Evolutionary conservation across 2,329 filamentous ascomycete species (phyloP).

Genomic region (Cladosporium oxysporum): DNA sequence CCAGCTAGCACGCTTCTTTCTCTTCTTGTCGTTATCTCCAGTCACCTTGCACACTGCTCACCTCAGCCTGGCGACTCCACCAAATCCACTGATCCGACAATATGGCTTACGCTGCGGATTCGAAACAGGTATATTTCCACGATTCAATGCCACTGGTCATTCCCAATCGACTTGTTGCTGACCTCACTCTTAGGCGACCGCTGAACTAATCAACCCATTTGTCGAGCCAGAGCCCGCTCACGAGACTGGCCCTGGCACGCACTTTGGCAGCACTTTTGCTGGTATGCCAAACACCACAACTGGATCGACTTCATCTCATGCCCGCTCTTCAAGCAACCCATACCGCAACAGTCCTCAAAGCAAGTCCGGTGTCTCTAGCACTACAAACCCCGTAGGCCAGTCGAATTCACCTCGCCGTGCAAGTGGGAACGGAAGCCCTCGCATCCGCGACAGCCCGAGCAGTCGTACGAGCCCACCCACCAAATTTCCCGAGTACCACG

Average conservation of each 20-base stretch:
- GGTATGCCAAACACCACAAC: conserved; percentile 39
- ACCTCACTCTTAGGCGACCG: conserved; percentile 55
- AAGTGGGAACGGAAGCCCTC: conserved; percentile 11
- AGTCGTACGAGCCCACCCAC: conserved; percentile 21
- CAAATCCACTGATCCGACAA: not conserved
- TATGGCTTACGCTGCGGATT: conserved; percentile 14
- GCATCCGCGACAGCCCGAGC: conserved; percentile 6
- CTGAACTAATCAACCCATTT: conserved; percentile 70
- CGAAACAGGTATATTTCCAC: conserved; percentile 9
- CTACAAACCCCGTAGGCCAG: conserved; percentile 5
- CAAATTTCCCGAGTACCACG: conserved; percentile 52
- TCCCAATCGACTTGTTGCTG: conserved; percentile 17
- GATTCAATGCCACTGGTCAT: not conserved
- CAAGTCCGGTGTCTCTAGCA: conserved; percentile 3
- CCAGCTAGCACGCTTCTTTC: not conserved
- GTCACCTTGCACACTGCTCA: not conserved
- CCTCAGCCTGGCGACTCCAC: not conserved
- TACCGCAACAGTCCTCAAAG: conserved; percentile 33
- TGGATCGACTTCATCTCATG: conserved; percentile 13
- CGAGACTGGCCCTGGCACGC: conserved; percentile 65
- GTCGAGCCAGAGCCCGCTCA: conserved; percentile 67
- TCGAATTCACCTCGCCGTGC: conserved; percentile 1
- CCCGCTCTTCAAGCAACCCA: conserved; percentile 43
- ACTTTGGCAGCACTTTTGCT: conserved; percentile 53
- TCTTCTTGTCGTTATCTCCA: not conserved